These are phyloP conservation scores for Pseudocercospora fijiensis DNA, from an alignment of 2,329 filamentous ascomycete genomes.

Conservation along the genomic window DNA sequence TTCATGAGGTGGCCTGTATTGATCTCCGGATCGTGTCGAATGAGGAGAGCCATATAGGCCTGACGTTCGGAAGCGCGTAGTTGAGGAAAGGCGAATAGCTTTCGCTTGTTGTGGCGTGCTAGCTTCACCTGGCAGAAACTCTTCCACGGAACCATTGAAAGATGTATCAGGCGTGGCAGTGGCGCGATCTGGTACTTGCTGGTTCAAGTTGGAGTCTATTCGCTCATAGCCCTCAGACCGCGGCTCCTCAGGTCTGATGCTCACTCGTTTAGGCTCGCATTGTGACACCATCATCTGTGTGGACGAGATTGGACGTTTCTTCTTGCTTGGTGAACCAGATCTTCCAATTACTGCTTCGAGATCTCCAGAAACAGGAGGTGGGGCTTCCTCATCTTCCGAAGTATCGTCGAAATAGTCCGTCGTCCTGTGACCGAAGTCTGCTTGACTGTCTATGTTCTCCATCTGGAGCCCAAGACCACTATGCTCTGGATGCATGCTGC, in stretches of 20 bases:
- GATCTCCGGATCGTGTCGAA: background rate
- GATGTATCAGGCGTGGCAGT: slow-evolving; percentile 26
- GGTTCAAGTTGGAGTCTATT: slow-evolving; percentile 24
- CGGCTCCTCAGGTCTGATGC: slow-evolving; percentile 22
- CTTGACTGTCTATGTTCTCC: slow-evolving; percentile 35
- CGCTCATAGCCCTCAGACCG: slow-evolving; percentile 32
- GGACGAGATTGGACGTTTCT: slow-evolving; percentile 21
- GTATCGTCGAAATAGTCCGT: slow-evolving; percentile 41
- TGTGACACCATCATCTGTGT: slow-evolving; percentile 23
- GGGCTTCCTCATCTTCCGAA: slow-evolving; percentile 28
- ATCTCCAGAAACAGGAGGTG: slow-evolving; percentile 14
- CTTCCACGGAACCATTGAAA: slow-evolving; percentile 35
- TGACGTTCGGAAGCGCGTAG: slow-evolving; percentile 16
- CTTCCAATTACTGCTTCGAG: slow-evolving; percentile 17
- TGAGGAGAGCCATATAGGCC: slow-evolving; percentile 9
- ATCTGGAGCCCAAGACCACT: slow-evolving; percentile 19
- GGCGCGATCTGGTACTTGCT: slow-evolving; percentile 3
- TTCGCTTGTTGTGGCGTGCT: slow-evolving; percentile 21
- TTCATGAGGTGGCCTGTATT: slow-evolving; percentile 4
- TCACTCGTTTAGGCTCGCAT: slow-evolving; percentile 26
- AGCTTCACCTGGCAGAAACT: slow-evolving; percentile 22
- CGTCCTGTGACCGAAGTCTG: slow-evolving; percentile 34
- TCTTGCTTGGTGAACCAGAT: slow-evolving; percentile 25
- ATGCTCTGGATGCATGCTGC: slow-evolving; percentile 38
- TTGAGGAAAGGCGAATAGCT: slow-evolving; percentile 19